Conservation (phyloP, 768 basidiomycete species). For the Tulasnella sp. region DNA sequence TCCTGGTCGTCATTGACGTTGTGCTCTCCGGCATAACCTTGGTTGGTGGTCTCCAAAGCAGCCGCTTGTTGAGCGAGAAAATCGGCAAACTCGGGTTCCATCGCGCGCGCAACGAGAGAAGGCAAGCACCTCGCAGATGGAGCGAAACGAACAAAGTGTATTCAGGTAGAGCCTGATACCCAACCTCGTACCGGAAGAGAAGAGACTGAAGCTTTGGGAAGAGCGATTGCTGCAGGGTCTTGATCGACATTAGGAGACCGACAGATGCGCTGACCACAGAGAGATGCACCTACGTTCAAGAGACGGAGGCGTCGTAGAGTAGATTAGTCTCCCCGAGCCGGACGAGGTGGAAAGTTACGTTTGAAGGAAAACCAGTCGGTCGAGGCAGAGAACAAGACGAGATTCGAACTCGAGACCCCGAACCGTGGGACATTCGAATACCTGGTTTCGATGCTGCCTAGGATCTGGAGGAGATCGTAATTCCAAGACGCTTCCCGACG, state of each 20-base stretch:
- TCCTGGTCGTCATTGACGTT: background rate
- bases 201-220: background rate
- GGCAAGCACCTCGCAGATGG: background rate
- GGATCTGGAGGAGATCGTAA: background rate
- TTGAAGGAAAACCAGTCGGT: background rate
- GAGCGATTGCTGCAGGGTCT: background rate
- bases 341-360: background rate
- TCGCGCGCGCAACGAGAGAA: constrained; percentile 6
- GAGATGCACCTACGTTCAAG: background rate
- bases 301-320: background rate
- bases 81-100: constrained; percentile 10
- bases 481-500: background rate
- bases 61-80: constrained; percentile 11
- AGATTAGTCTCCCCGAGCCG: background rate
- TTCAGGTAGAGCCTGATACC: background rate
- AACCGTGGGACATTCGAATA: background rate
- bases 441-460: background rate
- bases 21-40: background rate
- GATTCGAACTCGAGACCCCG: background rate
- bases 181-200: constrained; percentile 1
- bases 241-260: background rate
- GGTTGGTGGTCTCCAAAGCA: background rate
- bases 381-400: background rate
- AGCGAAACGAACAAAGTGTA: background rate
- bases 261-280: background rate